Conservation (phyloP, 163 green algal species). For the Chloromonas sp. region DNA sequence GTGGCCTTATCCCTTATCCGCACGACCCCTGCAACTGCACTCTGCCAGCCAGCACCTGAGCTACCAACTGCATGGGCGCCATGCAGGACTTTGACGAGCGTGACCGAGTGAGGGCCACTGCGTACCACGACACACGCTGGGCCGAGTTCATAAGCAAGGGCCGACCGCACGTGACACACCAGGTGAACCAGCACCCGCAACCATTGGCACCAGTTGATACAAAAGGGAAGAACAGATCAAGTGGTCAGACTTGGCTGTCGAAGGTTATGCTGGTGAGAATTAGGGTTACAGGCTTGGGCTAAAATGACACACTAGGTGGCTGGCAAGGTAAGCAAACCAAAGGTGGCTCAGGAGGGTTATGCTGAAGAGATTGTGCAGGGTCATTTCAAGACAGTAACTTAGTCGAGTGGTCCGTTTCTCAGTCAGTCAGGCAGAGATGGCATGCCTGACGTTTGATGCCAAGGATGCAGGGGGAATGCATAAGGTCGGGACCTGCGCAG, state of each 20-base stretch:
- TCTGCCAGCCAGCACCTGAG: not conserved
- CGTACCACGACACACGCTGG: not conserved
- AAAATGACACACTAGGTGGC: too few relatives aligned
- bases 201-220: too few relatives aligned
- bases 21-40: not conserved
- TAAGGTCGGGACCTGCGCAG: not conserved
- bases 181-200: not conserved
- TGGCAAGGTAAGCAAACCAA: not conserved
- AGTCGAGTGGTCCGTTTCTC: not conserved
- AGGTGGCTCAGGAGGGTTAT: not conserved
- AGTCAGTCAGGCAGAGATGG: not conserved
- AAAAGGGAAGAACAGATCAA: too few relatives aligned
- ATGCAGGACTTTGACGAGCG: conserved; percentile 1
- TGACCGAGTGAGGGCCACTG: not conserved
- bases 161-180: not conserved
- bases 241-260: too few relatives aligned
- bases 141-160: not conserved
- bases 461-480: not conserved
- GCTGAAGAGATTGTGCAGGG: too few relatives aligned
- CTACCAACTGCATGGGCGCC: not conserved
- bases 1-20: not conserved
- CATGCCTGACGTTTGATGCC: not conserved
- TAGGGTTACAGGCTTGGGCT: too few relatives aligned
- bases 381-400: too few relatives aligned
- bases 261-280: too few relatives aligned